Percentiles rank a stretch among this genome's conserved stretches.
phyloP scores from a whole-genome alignment of 1,284 basidiomycete genomes.

The Pisolithus thermaeus region DNA sequence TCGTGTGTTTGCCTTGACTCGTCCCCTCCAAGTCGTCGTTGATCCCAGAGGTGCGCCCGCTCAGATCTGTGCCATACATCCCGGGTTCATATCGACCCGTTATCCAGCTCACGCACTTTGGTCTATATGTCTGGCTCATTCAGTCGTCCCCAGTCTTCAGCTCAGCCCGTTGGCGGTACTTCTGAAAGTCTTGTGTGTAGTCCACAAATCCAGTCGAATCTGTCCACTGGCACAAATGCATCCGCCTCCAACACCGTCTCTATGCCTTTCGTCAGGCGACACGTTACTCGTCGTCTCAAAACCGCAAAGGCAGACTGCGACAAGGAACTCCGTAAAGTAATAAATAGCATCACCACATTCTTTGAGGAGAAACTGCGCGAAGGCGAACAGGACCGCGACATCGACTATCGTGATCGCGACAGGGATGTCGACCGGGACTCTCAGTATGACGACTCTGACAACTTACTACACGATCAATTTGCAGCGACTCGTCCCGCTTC shows the following conservation, averaged over 20 bases:
- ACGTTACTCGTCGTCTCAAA: constrained; percentile 89
- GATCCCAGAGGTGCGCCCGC: constrained; percentile 1
- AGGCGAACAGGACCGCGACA: constrained; percentile 56
- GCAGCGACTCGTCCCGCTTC: constrained; percentile 50
- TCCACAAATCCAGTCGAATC: constrained; percentile 36
- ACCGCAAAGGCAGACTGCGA: constrained; percentile 95
- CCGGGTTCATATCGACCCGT: background rate
- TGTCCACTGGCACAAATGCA: constrained; percentile 38
- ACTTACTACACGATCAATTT: constrained; percentile 50
- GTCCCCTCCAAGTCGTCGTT: constrained; percentile 7
- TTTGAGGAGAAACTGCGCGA: constrained; percentile 87
- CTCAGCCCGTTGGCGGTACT: constrained; percentile 72
- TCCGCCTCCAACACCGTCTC: constrained; percentile 70
- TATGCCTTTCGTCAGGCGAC: constrained; percentile 88
- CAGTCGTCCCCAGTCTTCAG: constrained; percentile 64
- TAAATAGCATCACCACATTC: constrained; percentile 88
- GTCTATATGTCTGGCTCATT: constrained; percentile 54
- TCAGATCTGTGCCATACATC: too few relatives aligned
- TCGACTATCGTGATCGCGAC: constrained; percentile 52
- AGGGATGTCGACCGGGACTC: constrained; percentile 43
- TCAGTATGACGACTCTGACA: constrained; percentile 47
- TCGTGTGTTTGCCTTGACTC: background rate
- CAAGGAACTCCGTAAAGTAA: constrained; percentile 88
- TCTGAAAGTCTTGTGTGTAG: constrained; percentile 58
- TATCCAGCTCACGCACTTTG: constrained; percentile 11